Conservation (phyloP, 169 alveolate species). For the Plasmodium vivax region DNA sequence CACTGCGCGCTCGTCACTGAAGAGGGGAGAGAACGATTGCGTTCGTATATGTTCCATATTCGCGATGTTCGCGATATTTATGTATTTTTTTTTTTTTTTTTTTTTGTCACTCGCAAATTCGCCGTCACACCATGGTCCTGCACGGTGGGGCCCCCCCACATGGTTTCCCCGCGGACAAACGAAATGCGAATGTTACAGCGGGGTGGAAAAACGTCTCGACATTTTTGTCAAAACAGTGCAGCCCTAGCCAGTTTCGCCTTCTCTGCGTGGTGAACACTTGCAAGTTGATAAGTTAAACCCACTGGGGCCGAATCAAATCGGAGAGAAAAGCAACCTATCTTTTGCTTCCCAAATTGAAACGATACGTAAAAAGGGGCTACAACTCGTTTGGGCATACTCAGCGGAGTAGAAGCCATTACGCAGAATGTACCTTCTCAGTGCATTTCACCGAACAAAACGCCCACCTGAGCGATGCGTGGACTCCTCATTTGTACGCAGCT, state of each 20-base stretch:
- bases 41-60: background rate
- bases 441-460: background rate
- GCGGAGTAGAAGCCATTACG: background rate
- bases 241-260: background rate
- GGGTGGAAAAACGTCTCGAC: background rate
- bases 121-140: background rate
- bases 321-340: no score
- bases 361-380: background rate
- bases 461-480: background rate
- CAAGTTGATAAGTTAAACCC: background rate
- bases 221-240: background rate
- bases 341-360: background rate
- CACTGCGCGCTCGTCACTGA: background rate
- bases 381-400: background rate
- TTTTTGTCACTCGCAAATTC: background rate
- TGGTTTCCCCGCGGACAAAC: background rate
- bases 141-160: background rate
- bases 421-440: background rate
- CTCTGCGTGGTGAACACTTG: background rate
- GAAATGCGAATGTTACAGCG: background rate
- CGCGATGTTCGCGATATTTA: background rate
- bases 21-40: background rate
- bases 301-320: background rate
- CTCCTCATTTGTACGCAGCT: background rate
- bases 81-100: no score